Base-by-base conservation (phyloP, 225 moss, liverwort and hornwort genomes). In the Anthoceros angustus region DNA sequence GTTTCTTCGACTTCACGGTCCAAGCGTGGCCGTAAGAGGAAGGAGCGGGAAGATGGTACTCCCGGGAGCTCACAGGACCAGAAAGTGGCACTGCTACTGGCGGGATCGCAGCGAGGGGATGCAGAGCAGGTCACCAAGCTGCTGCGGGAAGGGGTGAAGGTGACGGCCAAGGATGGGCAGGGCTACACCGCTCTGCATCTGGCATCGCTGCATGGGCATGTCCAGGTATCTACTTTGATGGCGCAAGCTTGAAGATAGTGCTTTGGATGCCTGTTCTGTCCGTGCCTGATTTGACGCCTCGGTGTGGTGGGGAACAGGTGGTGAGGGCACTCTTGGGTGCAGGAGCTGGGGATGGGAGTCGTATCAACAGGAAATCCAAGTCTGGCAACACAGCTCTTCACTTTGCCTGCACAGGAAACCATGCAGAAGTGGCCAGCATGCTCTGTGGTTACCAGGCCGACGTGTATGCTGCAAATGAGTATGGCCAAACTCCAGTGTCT, bases 141-240 rank as follows among this genome's bases (percentile, higher is more conserved):
- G 66, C 65, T 82, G 64, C 74, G 76, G 49, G 72, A 64, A 63
- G 93, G 84, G 42, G 75, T 79, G 12, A 85, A 69, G 50, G 73
- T 88, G 43, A 81, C 93, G 63, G 77, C 80, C 66, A 90, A 86
- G 84, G 87, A 90, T 66, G 76, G 79, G 50, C 74, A 73, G 64
- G 90, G 84, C 67, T 90, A 87, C 73, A 82, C 93, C 70, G 84
- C 90, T 72, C 84, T 94, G 70, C 93, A 94, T 68, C 90, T 87
- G 93, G 90, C 87, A 25, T 90, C 90, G 66, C 87, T 94, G 64
- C 84, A 87, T 72, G 93, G 93, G 63, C 93, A 94, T 72, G 68
- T 71, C 41, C 71, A 80, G 77, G 79, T 80, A 43, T 14, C n/a
- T n/a, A 38, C 64, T 62, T 32, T 43, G 69, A 18, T 25, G 71